These are phyloP conservation scores for Hanseniaspora singularis DNA, from an alignment of 805 yeast genomes.

Conservation along the genomic window DNA sequence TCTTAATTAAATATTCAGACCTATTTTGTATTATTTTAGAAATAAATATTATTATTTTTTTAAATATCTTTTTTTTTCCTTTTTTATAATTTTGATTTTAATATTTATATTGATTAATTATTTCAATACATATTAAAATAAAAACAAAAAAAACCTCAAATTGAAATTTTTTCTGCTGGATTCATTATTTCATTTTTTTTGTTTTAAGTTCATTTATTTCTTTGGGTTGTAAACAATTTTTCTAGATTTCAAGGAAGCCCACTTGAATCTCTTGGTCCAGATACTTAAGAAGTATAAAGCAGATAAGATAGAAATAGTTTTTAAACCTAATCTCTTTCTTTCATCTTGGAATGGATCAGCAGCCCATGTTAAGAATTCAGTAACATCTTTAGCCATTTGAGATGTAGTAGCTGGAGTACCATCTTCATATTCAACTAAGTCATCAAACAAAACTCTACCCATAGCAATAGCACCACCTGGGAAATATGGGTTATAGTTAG, in stretches of 20 bases:
- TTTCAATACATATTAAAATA: too few relatives aligned
- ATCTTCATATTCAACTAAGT: slow-evolving; percentile 94
- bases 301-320: slow-evolving; percentile 72
- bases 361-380: slow-evolving; percentile 94
- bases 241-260: slow-evolving; percentile 93
- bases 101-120: too few relatives aligned
- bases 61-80: too few relatives aligned
- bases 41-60: too few relatives aligned
- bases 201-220: slow-evolving; percentile 31
- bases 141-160: too few relatives aligned
- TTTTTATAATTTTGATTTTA: too few relatives aligned
- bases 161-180: too few relatives aligned
- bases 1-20: too few relatives aligned
- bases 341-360: slow-evolving; percentile 98
- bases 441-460: slow-evolving; percentile 97
- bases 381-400: slow-evolving; percentile 98
- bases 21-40: too few relatives aligned
- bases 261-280: slow-evolving; percentile 95
- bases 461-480: slow-evolving; percentile 99
- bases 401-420: slow-evolving; percentile 98
- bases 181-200: too few relatives aligned
- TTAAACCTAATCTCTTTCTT: slow-evolving; percentile 91
- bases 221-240: slow-evolving; percentile 84
- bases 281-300: slow-evolving; percentile 69
- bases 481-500: slow-evolving; percentile 99